These are phyloP conservation scores for Saccharomycopsis selenospora DNA, from an alignment of 805 yeast species.

Conservation along the genomic window DNA sequence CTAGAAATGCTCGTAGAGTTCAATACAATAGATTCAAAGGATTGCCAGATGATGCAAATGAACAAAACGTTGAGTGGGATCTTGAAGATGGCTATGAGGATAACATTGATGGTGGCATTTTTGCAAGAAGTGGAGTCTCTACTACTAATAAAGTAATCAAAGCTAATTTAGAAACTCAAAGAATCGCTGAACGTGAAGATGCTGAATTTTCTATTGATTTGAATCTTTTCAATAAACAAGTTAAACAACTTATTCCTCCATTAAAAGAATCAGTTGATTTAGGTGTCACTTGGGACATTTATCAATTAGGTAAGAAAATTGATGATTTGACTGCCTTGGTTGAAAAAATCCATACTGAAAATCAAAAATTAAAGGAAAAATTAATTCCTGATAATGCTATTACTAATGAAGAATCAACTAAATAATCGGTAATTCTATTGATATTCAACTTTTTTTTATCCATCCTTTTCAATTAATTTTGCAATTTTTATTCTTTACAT, in stretches of 20 bases:
- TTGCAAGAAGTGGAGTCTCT: conserved; percentile 10
- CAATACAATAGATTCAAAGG: conserved; percentile 60
- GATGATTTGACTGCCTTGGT: conserved; percentile 30
- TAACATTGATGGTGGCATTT: conserved; percentile 5
- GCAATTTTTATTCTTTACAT: too few relatives aligned
- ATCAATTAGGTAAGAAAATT: conserved; percentile 47
- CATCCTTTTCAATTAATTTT: too few relatives aligned
- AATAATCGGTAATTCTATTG: too few relatives aligned
- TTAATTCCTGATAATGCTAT: background rate
- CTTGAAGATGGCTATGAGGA: conserved; percentile 57
- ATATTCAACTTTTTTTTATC: too few relatives aligned
- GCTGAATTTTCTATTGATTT: conserved; percentile 55
- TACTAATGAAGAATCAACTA: too few relatives aligned
- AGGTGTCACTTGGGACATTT: conserved; percentile 62
- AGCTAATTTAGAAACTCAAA: conserved; percentile 38
- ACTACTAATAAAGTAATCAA: conserved; percentile 11
- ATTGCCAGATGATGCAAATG: conserved; percentile 73
- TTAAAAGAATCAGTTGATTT: conserved; percentile 45
- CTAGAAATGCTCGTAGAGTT: conserved; percentile 59
- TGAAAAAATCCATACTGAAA: conserved; percentile 20
- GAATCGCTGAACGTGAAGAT: conserved; percentile 59
- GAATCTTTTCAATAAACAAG: conserved; percentile 42
- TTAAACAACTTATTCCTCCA: conserved; percentile 50
- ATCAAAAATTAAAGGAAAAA: conserved; percentile 2
- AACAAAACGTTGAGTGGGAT: conserved; percentile 73